phyloP scores from a whole-genome alignment of 1,139 yeast species.

The Meyerozyma guilliermondii region DNA sequence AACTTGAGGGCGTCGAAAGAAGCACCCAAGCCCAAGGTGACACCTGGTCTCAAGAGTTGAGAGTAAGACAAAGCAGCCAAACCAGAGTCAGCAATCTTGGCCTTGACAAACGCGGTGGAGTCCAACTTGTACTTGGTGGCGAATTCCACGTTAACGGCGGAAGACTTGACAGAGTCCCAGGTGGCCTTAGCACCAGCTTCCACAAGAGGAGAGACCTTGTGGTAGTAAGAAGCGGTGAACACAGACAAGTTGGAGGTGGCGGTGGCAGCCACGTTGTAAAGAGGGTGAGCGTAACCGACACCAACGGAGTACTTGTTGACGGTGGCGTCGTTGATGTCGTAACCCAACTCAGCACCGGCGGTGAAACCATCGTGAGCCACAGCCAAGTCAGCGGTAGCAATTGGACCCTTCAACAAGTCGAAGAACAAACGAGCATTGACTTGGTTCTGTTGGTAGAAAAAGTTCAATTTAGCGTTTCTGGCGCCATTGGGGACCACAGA shows the following conservation, averaged over 20 bases:
- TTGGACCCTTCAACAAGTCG: constrained; percentile 92
- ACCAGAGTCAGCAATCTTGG: constrained; percentile 96
- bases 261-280: constrained; percentile 83
- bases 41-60: constrained; percentile 95
- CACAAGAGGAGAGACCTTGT: constrained; percentile 83
- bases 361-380: constrained; percentile 95
- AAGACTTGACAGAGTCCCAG: constrained; percentile 78
- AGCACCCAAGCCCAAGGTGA: constrained; percentile 95
- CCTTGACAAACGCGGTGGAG: constrained; percentile 84
- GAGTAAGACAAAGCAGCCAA: constrained; percentile 91
- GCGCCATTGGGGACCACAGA: constrained; percentile 83
- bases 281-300: constrained; percentile 86
- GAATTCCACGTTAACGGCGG: constrained; percentile 76
- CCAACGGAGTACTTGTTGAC: constrained; percentile 94
- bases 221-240: constrained; percentile 96
- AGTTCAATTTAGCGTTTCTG: constrained; percentile 86
- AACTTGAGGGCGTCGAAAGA: constrained; percentile 94
- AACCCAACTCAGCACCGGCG: constrained; percentile 96
- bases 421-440: constrained; percentile 94
- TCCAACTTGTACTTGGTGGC: constrained; percentile 95
- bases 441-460: constrained; percentile 88
- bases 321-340: constrained; percentile 89
- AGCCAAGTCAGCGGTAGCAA: constrained; percentile 91
- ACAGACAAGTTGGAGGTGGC: constrained; percentile 87
- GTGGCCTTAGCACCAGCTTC: constrained; percentile 99